These are phyloP conservation scores for Aureobasidium melanogenum DNA, from an alignment of 2,329 filamentous ascomycete species.

Conservation along the genomic window DNA sequence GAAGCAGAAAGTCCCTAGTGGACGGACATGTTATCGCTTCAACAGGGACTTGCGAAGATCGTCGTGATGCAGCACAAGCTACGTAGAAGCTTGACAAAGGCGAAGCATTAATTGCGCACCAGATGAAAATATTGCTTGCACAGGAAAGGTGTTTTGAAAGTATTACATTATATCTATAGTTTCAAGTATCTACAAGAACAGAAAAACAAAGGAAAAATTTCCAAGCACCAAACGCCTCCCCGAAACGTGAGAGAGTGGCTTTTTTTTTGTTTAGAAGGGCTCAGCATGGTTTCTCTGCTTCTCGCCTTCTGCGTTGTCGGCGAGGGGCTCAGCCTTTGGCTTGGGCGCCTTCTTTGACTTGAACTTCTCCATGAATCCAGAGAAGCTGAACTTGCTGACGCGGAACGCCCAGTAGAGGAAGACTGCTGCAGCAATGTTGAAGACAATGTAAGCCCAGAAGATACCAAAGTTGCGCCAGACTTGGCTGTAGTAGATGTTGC, in stretches of 20 bases:
- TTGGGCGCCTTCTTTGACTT: not conserved
- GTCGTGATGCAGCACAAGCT: not conserved
- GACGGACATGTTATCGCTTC: not conserved
- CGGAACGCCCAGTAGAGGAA: constrained; percentile 55
- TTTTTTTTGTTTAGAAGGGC: not conserved
- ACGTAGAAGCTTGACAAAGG: not conserved
- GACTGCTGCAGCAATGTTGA: constrained; percentile 54
- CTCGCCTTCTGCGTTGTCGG: not conserved
- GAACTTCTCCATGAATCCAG: not conserved
- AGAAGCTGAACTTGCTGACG: constrained; percentile 26
- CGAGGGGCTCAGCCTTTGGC: not conserved
- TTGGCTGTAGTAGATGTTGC: constrained; percentile 36
- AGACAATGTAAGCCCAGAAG: constrained; percentile 56
- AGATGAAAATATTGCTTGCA: not conserved
- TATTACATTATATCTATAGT: not conserved
- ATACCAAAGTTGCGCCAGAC: constrained; percentile 64
- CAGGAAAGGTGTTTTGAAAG: not conserved
- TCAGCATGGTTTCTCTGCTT: constrained; percentile 2
- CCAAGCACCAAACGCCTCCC: not conserved
- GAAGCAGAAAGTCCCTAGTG: not conserved
- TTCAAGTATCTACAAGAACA: not conserved
- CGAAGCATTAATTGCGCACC: not conserved
- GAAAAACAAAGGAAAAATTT: not conserved
- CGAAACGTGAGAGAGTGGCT: not conserved
- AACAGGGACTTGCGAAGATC: not conserved